Evolutionary conservation across 1,139 yeast species (phyloP), one percentile per base, ranked within the genome.

Genomic region (Hansenula sp.): DNA sequence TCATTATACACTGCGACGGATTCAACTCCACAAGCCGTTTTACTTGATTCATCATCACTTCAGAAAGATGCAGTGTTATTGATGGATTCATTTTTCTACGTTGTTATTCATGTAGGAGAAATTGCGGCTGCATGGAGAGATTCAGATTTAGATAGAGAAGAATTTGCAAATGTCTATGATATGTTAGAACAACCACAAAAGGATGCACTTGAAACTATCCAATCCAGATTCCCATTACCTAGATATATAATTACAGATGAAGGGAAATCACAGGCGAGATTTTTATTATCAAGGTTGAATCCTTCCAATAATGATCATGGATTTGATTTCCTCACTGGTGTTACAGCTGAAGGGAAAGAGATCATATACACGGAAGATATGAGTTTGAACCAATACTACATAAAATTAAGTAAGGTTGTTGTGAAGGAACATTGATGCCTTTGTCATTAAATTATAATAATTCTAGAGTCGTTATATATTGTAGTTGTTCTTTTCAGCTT

Each of bases 221-320:
- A 40, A 12, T 36, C 75, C 48, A 72, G 86, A 55, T 78, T 75
- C 66, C 85, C 85, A 48, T 69, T 79, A 52, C 85, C 86, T 27
- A 66, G 85, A 62, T 79, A 73, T 53, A 75, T 78, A 44, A 78
- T 77, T 44, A 76, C 82, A 40, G 83, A 77, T 57, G 82, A 77
- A 58, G 82, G 82, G 46, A 79, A 79, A 45, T 77, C 83, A 17
- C 86, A 79, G 59, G 84, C 83, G 4, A 68, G 86, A 64, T 79
- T 78, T 66, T 70, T 79, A 55, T 77, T 74, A 56, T 74, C 83
- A 31, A 77, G 76, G 57, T 69, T 79, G 57, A 78, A 77, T 55
- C 83, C 84, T 10, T 39, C 39, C 29, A 27, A 25, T 34, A 33
- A 38, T 29, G 42, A 29, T 21, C 11, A 25, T n/a, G 25, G 18